Conservation (phyloP, 257 asterid genomes). For the Scutellaria minor region DNA sequence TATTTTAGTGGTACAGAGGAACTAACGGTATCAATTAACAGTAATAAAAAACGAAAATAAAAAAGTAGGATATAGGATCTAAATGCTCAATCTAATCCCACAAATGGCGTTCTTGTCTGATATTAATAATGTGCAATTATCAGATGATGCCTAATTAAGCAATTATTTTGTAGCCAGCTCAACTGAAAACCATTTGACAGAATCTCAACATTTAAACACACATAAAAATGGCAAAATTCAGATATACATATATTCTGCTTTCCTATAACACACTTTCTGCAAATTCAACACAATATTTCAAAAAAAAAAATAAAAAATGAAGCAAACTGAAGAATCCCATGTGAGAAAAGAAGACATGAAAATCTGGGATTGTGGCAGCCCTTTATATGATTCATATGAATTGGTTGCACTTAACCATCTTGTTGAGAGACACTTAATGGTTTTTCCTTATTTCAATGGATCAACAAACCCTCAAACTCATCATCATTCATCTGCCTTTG, state of each 20-base stretch:
- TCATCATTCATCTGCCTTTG: no score
- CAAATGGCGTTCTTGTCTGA: no score
- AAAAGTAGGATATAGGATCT: neutral
- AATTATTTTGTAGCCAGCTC: slow-evolving; percentile 30
- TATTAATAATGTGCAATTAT: no score
- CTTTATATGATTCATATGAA: slow-evolving; percentile 71
- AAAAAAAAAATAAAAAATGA: neutral
- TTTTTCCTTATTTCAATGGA: slow-evolving; percentile 44
- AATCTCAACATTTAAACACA: neutral
- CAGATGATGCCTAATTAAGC: neutral
- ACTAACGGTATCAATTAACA: no score
- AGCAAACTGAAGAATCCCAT: slow-evolving; percentile 7
- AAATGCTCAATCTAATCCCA: neutral
- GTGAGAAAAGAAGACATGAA: slow-evolving; percentile 23
- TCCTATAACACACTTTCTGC: slow-evolving; percentile 1
- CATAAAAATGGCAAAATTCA: no score
- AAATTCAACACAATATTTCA: neutral
- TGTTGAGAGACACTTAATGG: slow-evolving; percentile 59
- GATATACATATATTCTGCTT: neutral
- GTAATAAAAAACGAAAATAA: no score
- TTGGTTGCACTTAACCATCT: slow-evolving; percentile 57
- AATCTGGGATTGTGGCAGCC: slow-evolving; percentile 84
- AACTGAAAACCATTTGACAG: neutral
- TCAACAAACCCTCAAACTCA: slow-evolving; percentile 26
- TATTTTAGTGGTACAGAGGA: no score